Conservation (phyloP, 1,284 basidiomycete genomes). For the Sanghuangporus weigelae region DNA sequence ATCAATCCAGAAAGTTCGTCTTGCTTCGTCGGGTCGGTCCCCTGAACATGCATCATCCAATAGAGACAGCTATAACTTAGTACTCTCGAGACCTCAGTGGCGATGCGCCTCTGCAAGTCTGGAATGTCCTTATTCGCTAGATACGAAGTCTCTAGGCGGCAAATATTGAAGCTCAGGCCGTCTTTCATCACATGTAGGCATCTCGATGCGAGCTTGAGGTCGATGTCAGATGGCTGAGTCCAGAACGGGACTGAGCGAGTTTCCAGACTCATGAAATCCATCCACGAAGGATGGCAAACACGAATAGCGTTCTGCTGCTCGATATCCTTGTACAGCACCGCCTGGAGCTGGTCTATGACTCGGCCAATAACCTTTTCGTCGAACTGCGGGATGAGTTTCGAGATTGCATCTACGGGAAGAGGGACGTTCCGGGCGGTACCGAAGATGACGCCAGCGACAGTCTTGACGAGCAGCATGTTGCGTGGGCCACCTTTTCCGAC, state of each 20-base stretch:
- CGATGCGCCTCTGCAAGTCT: slow-evolving; percentile 4
- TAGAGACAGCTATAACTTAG: slow-evolving; percentile 15
- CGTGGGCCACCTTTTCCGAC: neutral
- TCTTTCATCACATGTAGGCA: slow-evolving; percentile 15
- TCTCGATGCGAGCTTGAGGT: slow-evolving; percentile 21
- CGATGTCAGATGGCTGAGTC: slow-evolving; percentile 18
- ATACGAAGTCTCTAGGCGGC: slow-evolving; percentile 17
- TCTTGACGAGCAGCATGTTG: neutral
- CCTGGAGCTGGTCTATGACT: neutral
- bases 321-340: slow-evolving; percentile 1
- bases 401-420: neutral
- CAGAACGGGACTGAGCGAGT: slow-evolving; percentile 17
- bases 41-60: slow-evolving; percentile 11
- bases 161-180: slow-evolving; percentile 24
- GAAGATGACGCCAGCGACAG: neutral
- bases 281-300: slow-evolving; percentile 18
- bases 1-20: neutral
- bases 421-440: slow-evolving; percentile 1
- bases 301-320: neutral
- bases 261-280: slow-evolving; percentile 15
- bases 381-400: neutral
- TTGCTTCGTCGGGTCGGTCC: neutral
- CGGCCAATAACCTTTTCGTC: neutral
- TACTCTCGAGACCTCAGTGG: neutral
- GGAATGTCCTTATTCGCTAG: slow-evolving; percentile 13